Base-by-base conservation (phyloP, 2,329 filamentous ascomycete species). In the Stromatinia cepivora region DNA sequence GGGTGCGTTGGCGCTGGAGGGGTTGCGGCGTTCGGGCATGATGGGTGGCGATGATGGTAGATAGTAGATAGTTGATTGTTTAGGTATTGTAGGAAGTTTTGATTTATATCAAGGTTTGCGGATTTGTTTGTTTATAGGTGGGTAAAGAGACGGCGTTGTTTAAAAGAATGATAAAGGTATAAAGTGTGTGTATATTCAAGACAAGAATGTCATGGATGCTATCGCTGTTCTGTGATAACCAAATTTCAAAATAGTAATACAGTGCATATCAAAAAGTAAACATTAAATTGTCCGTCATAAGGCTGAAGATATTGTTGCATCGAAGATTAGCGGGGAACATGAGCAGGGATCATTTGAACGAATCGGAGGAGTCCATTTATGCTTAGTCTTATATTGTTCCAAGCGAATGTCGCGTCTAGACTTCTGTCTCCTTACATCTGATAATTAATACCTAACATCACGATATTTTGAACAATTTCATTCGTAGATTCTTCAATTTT, bases 11-110 rank as follows among this genome's bases (percentile, higher is more conserved):
- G 31, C 17, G 10, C 15, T 65, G 42, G 54, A 25, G 31, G 54
- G 65, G 31, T 48, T 59, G 54, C 45, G 65, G 57, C 76, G 67
- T 72, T 78, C 76, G 10, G 76, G 75, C 76, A 78, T 78, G 17
- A 4, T 57, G 45, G 25, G 22, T 9, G 42, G 7, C 50, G 28
- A 4, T 20, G 59, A 36, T 6, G 9, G 13, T 1, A 42, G 20
- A 34, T 59, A 3, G 13, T 22, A 50, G 59, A 45, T 63, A 20
- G 8, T 50, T 17, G 59, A 31, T 25, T 34, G 39, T 9, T 25
- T n/a, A 25, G 46, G 48, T 53, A 6, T 36, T 22, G 22, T n/a
- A 17, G 34, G 17, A 42, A 25, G 34, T 31, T 9, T n/a, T 45
- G 36, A 3, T 6, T 45, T 31, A 25, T 34, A 31, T 45, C 25